Evolutionary conservation across 2,329 filamentous ascomycete genomes (phyloP).

Genomic region (Neophaeococcomyces mojaviensis): DNA sequence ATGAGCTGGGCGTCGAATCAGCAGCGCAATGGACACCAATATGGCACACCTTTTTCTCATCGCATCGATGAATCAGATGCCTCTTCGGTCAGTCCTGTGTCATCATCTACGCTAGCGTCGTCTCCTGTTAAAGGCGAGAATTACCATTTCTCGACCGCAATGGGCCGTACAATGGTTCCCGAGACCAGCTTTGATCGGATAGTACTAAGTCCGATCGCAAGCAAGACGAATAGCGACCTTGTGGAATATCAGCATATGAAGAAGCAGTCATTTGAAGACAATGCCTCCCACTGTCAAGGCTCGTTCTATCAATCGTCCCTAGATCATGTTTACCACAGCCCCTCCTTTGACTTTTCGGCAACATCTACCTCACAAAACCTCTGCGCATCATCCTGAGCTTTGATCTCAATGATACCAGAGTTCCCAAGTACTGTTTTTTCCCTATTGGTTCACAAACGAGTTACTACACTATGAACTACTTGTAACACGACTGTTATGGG

Average conservation of each 20-base stretch:
- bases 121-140: constrained; percentile 13
- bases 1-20: not conserved
- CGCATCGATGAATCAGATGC: constrained; percentile 11
- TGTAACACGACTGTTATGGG: too few species aligned
- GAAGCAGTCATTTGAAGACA: constrained; percentile 19
- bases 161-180: constrained; percentile 14
- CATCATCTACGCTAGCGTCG: constrained; percentile 10
- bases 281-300: constrained; percentile 12
- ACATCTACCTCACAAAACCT: constrained; percentile 17
- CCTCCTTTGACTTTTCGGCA: constrained; percentile 15
- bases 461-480: not conserved
- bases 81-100: constrained; percentile 16
- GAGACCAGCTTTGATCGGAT: constrained; percentile 16
- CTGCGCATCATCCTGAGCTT: constrained; percentile 19
- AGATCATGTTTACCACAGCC: constrained; percentile 11
- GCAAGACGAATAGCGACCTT: constrained; percentile 16
- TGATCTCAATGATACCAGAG: not conserved
- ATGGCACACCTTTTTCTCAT: constrained; percentile 14
- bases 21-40: constrained; percentile 16
- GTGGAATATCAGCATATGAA: constrained; percentile 11
- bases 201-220: constrained; percentile 15
- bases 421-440: too few species aligned
- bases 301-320: constrained; percentile 11
- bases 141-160: constrained; percentile 11
- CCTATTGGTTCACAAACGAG: not conserved